phyloP scores from a whole-genome alignment of 352 stramenopile species.

The Globisporangium heterothallicum region DNA sequence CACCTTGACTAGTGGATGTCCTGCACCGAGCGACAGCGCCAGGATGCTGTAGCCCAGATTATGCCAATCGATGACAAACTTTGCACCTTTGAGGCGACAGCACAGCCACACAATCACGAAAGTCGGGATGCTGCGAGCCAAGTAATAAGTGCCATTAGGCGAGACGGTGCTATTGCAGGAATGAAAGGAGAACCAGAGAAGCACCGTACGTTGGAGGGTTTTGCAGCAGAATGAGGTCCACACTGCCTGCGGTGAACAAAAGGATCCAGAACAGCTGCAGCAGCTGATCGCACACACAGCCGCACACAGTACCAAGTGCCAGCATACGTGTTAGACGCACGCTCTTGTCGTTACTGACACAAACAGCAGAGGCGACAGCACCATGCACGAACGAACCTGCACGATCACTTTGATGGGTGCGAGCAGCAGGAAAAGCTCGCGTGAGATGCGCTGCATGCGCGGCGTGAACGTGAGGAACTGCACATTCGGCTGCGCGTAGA shows the following conservation, averaged over 20 bases:
- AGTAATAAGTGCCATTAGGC: too few species aligned
- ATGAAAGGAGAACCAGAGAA: neutral
- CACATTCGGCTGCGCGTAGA: slow-evolving; percentile 58
- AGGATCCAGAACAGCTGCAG: slow-evolving; percentile 81
- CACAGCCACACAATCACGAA: slow-evolving; percentile 89
- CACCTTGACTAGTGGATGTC: slow-evolving; percentile 73
- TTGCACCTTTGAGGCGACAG: slow-evolving; percentile 66
- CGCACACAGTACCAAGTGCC: slow-evolving; percentile 4
- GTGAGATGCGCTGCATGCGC: slow-evolving; percentile 51
- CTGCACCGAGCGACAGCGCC: slow-evolving; percentile 51
- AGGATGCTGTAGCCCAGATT: slow-evolving; percentile 99
- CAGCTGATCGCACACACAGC: slow-evolving; percentile 31
- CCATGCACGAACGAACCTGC: slow-evolving; percentile 24
- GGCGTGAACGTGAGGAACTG: slow-evolving; percentile 74
- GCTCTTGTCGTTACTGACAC: too few species aligned
- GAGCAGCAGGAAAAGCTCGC: slow-evolving; percentile 68
- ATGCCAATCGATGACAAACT: slow-evolving; percentile 99
- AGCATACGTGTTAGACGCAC: too few species aligned
- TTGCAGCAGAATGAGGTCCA: slow-evolving; percentile 96
- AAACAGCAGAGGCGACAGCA: too few species aligned
- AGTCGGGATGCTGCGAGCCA: slow-evolving; percentile 85
- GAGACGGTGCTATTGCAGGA: too few species aligned
- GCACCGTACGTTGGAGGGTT: slow-evolving; percentile 91
- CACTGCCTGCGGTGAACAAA: slow-evolving; percentile 53
- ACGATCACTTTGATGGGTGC: slow-evolving; percentile 84